Base-by-base conservation (phyloP, 352 stramenopile genomes). In the Phytophthora pini region DNA sequence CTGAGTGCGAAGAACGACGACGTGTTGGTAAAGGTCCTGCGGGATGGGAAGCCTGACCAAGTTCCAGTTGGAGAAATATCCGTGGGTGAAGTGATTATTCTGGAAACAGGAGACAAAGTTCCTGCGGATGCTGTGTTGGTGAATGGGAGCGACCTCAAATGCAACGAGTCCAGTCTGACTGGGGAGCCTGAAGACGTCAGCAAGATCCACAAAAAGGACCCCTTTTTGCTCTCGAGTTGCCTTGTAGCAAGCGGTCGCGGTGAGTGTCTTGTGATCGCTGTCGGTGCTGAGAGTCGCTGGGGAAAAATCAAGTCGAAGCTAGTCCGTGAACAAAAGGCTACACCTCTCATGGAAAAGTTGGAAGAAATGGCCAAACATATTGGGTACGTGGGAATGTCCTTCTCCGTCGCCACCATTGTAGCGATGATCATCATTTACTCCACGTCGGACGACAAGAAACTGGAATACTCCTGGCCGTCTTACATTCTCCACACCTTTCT, bases 131-230 rank as follows among this genome's bases (percentile, higher is more conserved):
- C 90, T 36, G 74, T 98, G 40, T 66, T 99, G 7, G 79, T 99
- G 5, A 85, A 97, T 58, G 81, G 85, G 2, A 88, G 96, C 9
- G 95, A 99, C 56, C 72, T 99, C 29, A 97, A 95, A 61, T 90
- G 97, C 53, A 97, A 99, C 70, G 97, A 99, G 68, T 98, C 92
- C 12, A 94, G 84, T 26, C 82, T 99, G 32, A 99, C 97, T 2
- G 97, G 97, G 31, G 97, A 99, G 67, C 95, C 96, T 45, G 90
- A 98, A 55, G 90, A 98, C 26, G 90, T 98, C 24, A 68, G 76
- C 26, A 99, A 99, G 77, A 79, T 36, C 22, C 50, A 55, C 9
- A 68, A 52, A 7, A 81, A 80, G 22, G 88, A 97, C 26, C 90
- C 87, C 10, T 97, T 97, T 59, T 52, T 97, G 32, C 85, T 97